Percentiles rank a stretch among this genome's conserved stretches.
phyloP scores from a whole-genome alignment of 148 eudicot species.

The Oxyria digyna region DNA sequence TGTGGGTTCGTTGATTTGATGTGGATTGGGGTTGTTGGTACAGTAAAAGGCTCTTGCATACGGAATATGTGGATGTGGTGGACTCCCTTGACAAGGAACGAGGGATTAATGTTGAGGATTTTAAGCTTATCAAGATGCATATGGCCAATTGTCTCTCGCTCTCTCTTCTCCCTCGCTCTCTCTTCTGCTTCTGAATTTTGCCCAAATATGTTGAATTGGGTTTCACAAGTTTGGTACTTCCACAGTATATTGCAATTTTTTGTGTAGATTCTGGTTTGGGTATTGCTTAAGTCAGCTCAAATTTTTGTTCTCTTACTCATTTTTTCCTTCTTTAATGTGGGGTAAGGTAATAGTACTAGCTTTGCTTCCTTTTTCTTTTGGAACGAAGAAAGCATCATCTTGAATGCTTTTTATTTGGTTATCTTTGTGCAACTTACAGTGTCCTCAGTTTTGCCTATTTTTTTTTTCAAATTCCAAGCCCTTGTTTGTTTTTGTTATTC shows the following conservation, averaged over 20 bases:
- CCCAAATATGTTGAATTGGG: neutral
- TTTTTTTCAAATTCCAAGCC: neutral
- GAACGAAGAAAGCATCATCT: neutral
- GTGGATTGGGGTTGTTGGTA: neutral
- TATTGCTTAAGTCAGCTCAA: neutral
- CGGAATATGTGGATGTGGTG: conserved; percentile 79
- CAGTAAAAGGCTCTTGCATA: conserved; percentile 71
- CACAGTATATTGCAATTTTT: neutral
- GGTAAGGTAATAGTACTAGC: neutral
- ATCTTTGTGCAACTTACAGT: neutral
- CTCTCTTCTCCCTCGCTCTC: neutral
- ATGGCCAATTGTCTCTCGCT: conserved; percentile 73
- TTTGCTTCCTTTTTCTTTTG: neutral
- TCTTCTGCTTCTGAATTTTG: neutral
- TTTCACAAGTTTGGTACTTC: neutral
- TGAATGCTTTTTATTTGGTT: neutral
- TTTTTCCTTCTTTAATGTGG: neutral
- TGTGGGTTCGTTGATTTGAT: neutral
- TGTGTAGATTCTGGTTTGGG: neutral
- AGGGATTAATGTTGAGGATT: conserved; percentile 78
- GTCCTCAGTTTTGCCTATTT: no score
- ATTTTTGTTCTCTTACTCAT: neutral
- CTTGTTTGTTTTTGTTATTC: neutral
- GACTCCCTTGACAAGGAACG: conserved; percentile 64
- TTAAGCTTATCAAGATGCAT: conserved; percentile 76